Evolutionary conservation across 2,329 filamentous ascomycete genomes (phyloP).

Genomic region (Colletotrichum filicis): DNA sequence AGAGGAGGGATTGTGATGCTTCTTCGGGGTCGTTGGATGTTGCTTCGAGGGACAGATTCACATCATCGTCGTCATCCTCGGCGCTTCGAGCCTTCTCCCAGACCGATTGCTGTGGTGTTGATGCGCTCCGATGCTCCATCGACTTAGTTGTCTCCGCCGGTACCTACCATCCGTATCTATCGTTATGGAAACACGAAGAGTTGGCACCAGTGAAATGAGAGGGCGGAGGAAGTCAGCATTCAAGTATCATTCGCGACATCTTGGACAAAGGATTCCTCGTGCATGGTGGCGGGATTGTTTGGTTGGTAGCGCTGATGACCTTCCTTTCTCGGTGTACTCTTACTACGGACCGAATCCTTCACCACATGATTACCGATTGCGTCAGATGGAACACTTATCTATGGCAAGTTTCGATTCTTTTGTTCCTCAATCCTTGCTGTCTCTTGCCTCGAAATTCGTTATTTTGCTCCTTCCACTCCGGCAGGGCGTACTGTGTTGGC

Average conservation of each 20-base stretch:
- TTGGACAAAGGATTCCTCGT: conserved; percentile 1
- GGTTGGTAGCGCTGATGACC: conserved; percentile 2
- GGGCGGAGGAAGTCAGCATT: not conserved
- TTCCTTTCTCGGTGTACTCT: conserved; percentile 1
- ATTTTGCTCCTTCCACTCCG: too few relatives aligned
- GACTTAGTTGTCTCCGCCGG: too few relatives aligned
- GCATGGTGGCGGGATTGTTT: not conserved
- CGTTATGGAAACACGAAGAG: fast-evolving
- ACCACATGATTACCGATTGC: not conserved
- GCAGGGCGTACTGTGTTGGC: too few relatives aligned
- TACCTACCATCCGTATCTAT: fast-evolving
- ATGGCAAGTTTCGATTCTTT: too few relatives aligned
- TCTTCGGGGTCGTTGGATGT: not conserved
- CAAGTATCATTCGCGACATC: not conserved
- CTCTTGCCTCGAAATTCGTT: too few relatives aligned
- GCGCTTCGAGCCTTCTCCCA: not conserved
- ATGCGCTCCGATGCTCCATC: not conserved
- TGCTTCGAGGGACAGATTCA: not conserved
- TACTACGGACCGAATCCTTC: not conserved
- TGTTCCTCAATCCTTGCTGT: too few relatives aligned
- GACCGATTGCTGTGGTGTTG: not conserved
- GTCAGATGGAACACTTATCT: too few relatives aligned
- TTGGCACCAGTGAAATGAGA: fast-evolving
- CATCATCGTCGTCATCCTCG: not conserved
- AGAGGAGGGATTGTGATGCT: not conserved